These are phyloP conservation scores for Cryptococcus neoformans DNA, from an alignment of 1,284 basidiomycete species.

Conservation along the genomic window DNA sequence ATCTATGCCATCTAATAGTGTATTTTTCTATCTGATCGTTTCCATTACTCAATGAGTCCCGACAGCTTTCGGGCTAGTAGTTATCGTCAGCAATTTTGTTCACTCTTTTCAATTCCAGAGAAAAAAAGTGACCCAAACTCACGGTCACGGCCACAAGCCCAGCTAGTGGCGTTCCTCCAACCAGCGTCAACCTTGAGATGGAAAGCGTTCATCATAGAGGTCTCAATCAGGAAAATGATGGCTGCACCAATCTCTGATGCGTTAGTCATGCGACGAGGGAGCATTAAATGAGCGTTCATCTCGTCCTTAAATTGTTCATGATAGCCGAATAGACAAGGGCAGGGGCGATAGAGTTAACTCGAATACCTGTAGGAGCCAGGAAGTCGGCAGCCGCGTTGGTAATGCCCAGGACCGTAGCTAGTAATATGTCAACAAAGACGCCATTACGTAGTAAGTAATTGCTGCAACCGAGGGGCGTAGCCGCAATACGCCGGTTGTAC, in stretches of 20 bases:
- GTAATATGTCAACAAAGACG: too few species aligned
- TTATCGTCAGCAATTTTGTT: too few species aligned
- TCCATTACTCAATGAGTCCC: too few species aligned
- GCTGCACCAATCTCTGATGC: slow-evolving; percentile 19
- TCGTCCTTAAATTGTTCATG: slow-evolving; percentile 17
- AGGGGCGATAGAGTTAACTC: slow-evolving; percentile 40
- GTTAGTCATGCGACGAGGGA: slow-evolving; percentile 16
- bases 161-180: slow-evolving; percentile 18
- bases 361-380: slow-evolving; percentile 40
- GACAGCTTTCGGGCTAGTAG: too few species aligned
- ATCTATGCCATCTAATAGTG: too few species aligned
- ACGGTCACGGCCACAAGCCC: slow-evolving; percentile 15
- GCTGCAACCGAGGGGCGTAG: too few species aligned
- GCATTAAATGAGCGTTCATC: slow-evolving; percentile 5
- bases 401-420: slow-evolving; percentile 20
- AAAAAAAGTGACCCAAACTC: background rate
- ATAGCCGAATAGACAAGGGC: slow-evolving; percentile 28
- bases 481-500: too few species aligned
- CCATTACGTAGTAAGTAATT: too few species aligned
- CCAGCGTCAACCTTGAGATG: slow-evolving; percentile 22
- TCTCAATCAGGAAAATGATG: slow-evolving; percentile 28
- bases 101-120: too few species aligned
- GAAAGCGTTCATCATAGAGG: slow-evolving; percentile 31
- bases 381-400: slow-evolving; percentile 34
- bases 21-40: too few species aligned